Percentiles rank a stretch among this genome's conserved stretches.
Conservation (phyloP, 1,139 yeast species). For the Diutina sp. region DNA sequence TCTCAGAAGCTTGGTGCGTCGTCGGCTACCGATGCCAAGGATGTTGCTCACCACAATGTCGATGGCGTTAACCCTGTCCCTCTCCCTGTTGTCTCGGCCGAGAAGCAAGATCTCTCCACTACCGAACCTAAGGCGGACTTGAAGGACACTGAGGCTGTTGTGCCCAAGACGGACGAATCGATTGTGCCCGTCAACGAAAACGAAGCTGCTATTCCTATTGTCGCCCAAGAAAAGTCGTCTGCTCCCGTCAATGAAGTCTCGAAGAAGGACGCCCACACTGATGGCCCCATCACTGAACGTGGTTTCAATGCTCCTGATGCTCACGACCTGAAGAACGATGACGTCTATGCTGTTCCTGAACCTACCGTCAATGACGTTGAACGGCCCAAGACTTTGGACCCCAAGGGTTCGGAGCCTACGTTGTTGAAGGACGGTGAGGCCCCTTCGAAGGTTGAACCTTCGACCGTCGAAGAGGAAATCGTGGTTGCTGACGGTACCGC, state of each 20-base stretch:
- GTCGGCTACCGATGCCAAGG: background rate
- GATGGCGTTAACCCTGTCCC: background rate
- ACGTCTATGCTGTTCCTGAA: background rate
- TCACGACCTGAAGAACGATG: background rate
- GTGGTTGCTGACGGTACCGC: slow-evolving; percentile 1
- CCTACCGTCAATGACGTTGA: background rate
- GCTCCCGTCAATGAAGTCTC: background rate
- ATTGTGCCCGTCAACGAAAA: background rate
- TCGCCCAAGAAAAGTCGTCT: background rate
- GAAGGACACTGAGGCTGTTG: background rate
- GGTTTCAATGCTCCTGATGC: background rate
- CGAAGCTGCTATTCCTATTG: background rate
- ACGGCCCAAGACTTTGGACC: background rate
- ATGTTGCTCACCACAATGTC: background rate
- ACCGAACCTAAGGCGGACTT: background rate
- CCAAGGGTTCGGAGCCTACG: background rate
- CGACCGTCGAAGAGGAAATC: background rate
- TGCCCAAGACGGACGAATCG: background rate
- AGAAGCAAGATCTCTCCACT: background rate
- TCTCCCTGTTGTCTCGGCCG: background rate
- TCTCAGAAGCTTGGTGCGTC: background rate
- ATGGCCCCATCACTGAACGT: background rate
- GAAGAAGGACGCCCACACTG: background rate
- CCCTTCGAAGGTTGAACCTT: background rate
- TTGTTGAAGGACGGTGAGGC: background rate